These are phyloP conservation scores for Cyberlindnera galapagoensis DNA, from an alignment of 805 yeast species.

Conservation along the genomic window DNA sequence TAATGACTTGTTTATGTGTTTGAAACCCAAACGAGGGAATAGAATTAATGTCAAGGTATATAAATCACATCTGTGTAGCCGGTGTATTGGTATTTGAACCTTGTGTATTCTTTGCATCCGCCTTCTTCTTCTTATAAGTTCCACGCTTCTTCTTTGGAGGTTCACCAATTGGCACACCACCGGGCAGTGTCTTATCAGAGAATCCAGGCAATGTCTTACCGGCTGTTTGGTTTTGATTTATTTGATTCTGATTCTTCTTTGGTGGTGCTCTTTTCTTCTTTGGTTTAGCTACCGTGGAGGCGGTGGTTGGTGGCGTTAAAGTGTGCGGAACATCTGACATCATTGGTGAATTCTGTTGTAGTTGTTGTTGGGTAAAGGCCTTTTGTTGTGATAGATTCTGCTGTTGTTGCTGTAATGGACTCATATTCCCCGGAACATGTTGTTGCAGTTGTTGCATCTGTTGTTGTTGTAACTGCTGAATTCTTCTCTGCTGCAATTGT, in stretches of 20 bases:
- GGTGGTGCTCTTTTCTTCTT: slow-evolving; percentile 16
- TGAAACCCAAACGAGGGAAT: too few species aligned
- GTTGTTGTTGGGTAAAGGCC: slow-evolving; percentile 23
- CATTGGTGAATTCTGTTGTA: slow-evolving; percentile 10
- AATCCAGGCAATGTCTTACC: slow-evolving; percentile 21
- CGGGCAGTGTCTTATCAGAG: slow-evolving; percentile 22
- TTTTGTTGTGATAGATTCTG: slow-evolving; percentile 20
- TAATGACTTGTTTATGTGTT: too few species aligned
- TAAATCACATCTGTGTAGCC: too few species aligned
- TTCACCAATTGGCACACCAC: slow-evolving; percentile 9
- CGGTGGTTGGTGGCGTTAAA: too few species aligned
- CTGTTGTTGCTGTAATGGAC: slow-evolving; percentile 15
- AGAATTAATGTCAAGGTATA: too few species aligned
- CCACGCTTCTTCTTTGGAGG: slow-evolving; percentile 25
- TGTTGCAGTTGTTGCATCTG: slow-evolving; percentile 21
- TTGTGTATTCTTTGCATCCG: too few species aligned
- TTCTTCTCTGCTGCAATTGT: slow-evolving; percentile 26
- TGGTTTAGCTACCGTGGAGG: too few species aligned
- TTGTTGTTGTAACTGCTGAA: slow-evolving; percentile 25
- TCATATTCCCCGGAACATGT: slow-evolving; percentile 24
- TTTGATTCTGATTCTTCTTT: slow-evolving; percentile 10
- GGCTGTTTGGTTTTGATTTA: too few species aligned
- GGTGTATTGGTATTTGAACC: too few species aligned
- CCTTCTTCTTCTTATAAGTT: slow-evolving; percentile 23
- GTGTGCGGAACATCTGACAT: too few species aligned